Evolutionary conservation across 306 rosid species (phyloP), one percentile per base, ranked within the genome.

Genomic region (Vicia sativa): DNA sequence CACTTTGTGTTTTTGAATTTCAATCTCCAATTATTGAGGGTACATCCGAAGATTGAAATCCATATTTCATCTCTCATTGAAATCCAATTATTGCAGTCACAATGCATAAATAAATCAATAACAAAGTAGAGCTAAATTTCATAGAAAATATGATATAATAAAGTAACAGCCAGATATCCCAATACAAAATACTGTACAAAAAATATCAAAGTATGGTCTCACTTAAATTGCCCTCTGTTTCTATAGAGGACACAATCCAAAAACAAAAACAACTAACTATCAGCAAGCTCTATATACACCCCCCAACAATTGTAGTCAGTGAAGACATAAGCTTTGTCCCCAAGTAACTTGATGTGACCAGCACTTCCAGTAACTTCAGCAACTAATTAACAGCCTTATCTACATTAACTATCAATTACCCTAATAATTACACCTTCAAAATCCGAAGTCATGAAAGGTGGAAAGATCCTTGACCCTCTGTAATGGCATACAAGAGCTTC

Each of bases 401-500:
- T 86, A 86, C 84, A 79, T 78, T 65, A n/a, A 56, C 83, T 78
- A 61, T 9, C 58, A 18, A 63, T 83, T 80, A 81, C 78, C 79
- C 90, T 81, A 76, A 76, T 89, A 85, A 62, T 85, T 85, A 88
- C 96, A 89, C 56, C 54, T 83, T 82, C 91, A 85, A 80, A 74
- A 54, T 77, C 50, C 78, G 57, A 61, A 65, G 49, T 79, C 83
- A 93, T 9, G 99, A 95, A 66, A 95, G 95, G 85, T 95, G 99
- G 84, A 95, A 95, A 13, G 99, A 90, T 60, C 99, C 97, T 72
- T 90, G 97, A 62, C 99, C 97, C 83, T 95, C 99, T 4, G 84
- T 85, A 61, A 95, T 88, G 77, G 99, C 99, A 71, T 90, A 95
- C 48, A 90, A 28, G 45, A 95, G 83, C 79, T 88, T 90, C 86